Evolutionary conservation across 257 asterid genomes (phyloP).

Genomic region (Eucommia ulmoides): DNA sequence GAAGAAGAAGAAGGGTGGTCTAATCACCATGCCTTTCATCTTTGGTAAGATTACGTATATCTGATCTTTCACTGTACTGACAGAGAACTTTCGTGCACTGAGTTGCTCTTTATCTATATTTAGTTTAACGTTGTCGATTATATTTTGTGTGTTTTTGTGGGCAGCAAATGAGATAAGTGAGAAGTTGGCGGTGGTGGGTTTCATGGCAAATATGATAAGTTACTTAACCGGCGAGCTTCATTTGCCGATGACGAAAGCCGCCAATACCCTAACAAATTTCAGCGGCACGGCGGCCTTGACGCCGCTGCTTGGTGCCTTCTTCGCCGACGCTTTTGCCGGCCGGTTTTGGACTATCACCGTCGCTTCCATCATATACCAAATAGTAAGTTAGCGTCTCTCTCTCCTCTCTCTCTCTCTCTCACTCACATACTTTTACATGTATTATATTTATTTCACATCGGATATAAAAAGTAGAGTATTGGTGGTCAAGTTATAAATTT

Average conservation of each 20-base stretch:
- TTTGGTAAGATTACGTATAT: constrained; percentile 36
- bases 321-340: constrained; percentile 76
- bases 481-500: too few relatives aligned
- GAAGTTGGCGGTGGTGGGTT: constrained; percentile 84
- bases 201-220: constrained; percentile 62
- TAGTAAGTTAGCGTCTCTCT: constrained; percentile 28
- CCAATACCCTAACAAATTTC: constrained; percentile 75
- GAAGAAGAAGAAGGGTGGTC: constrained; percentile 55
- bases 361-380: constrained; percentile 69
- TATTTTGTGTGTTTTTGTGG: not conserved
- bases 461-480: too few relatives aligned
- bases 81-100: not conserved
- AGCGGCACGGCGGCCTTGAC: constrained; percentile 79
- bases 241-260: constrained; percentile 71
- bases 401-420: not conserved
- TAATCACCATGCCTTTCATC: constrained; percentile 84
- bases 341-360: constrained; percentile 75
- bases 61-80: not conserved
- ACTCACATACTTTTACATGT: not conserved
- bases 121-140: not conserved
- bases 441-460: too few relatives aligned
- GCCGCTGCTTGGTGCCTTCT: constrained; percentile 65
- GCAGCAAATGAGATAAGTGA: constrained; percentile 84
- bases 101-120: not conserved
- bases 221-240: constrained; percentile 60